Percentiles rank a stretch among this genome's conserved stretches.
phyloP scores from a whole-genome alignment of 2,329 filamentous ascomycete species.

The Colletotrichum horii region DNA sequence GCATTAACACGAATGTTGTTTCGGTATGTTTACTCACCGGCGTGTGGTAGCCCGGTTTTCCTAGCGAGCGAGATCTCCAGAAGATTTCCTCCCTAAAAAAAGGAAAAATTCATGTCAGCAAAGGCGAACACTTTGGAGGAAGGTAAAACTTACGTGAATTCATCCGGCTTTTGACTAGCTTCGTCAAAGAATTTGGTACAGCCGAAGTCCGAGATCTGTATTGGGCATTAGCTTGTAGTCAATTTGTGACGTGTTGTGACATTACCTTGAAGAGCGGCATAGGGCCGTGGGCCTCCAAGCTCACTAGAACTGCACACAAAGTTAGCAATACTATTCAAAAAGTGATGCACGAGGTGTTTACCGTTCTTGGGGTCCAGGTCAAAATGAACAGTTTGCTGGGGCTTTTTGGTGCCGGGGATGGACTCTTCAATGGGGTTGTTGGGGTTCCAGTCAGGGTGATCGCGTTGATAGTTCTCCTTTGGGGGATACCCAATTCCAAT shows the following conservation, averaged over 20 bases:
- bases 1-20: not conserved
- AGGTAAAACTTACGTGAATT: not conserved
- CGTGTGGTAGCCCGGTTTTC: constrained; percentile 1
- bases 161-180: not conserved
- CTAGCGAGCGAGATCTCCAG: constrained; percentile 6
- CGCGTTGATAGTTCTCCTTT: not conserved
- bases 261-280: constrained; percentile 17
- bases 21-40: constrained; percentile 3
- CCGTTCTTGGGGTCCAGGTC: constrained; percentile 31
- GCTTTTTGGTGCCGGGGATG: not conserved
- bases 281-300: not conserved
- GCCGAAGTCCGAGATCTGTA: constrained; percentile 16
- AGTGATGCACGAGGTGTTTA: constrained; percentile 1
- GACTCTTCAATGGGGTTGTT: constrained; percentile 3
- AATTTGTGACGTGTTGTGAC: not conserved
- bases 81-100: not conserved
- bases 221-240: not conserved
- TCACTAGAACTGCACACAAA: not conserved
- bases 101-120: not conserved
- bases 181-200: constrained; percentile 1
- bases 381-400: constrained; percentile 15
- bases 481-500: constrained; percentile 30
- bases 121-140: not conserved
- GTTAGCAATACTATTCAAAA: not conserved
- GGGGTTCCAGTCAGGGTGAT: not conserved